phyloP scores from a whole-genome alignment of 805 yeast genomes.

The Wickerhamomyces chambardii region DNA sequence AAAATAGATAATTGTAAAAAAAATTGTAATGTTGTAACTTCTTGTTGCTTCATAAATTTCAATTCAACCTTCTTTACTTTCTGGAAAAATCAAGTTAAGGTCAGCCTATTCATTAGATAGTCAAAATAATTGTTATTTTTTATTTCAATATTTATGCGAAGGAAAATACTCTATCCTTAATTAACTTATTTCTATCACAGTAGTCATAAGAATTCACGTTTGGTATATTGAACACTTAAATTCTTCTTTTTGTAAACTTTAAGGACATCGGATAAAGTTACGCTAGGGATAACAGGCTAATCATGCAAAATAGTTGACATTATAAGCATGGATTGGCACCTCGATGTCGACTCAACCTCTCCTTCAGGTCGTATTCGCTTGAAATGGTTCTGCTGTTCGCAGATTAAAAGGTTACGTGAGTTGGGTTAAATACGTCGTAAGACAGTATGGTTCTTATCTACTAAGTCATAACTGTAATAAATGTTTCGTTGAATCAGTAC shows the following conservation, averaged over 20 bases:
- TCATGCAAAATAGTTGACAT: slow-evolving; percentile 10
- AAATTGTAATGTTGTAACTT: too few species aligned
- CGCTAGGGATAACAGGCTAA: slow-evolving; percentile 9
- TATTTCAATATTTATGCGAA: too few species aligned
- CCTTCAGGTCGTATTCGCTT: slow-evolving; percentile 8
- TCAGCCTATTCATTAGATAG: too few species aligned
- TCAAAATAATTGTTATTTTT: too few species aligned
- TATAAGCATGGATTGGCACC: slow-evolving; percentile 10
- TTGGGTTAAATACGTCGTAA: slow-evolving; percentile 10
- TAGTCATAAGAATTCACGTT: too few species aligned
- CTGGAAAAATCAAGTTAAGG: too few species aligned
- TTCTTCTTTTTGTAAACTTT: slow-evolving; percentile 1
- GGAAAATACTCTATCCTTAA: too few species aligned
- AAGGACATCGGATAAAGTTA: slow-evolving; percentile 1
- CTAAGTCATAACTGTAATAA: neutral
- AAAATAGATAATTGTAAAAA: neutral
- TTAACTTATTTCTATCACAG: too few species aligned
- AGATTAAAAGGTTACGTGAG: slow-evolving; percentile 11
- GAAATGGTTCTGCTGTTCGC: slow-evolving; percentile 14
- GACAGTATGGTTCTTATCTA: slow-evolving; percentile 11
- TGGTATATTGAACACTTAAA: neutral
- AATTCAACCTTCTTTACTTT: too few species aligned
- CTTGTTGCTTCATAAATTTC: too few species aligned
- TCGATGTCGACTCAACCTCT: slow-evolving; percentile 13
- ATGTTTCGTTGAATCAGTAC: too few species aligned